Evolutionary conservation across 1,284 basidiomycete genomes (phyloP).

Genomic region (Nidula niveotomentosa): DNA sequence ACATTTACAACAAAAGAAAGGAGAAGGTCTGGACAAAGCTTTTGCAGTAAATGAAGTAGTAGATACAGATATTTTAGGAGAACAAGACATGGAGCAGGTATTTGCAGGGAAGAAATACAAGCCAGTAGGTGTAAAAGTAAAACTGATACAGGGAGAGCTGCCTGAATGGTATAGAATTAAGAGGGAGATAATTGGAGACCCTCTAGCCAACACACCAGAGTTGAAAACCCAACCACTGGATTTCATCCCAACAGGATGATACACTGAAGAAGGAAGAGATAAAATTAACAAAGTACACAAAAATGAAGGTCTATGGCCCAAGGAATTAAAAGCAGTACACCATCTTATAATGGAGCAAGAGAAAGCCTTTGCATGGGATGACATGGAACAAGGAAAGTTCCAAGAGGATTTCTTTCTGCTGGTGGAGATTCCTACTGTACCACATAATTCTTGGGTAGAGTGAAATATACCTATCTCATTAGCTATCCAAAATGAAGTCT

Average conservation of each 20-base stretch:
- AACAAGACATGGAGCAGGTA: background rate
- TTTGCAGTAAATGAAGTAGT: too few species aligned
- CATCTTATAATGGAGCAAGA: background rate
- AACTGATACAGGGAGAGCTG: background rate
- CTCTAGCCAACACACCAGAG: background rate
- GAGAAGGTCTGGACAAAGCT: too few species aligned
- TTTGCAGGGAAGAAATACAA: constrained; percentile 1
- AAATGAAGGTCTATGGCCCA: background rate
- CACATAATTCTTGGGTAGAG: background rate
- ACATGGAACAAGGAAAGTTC: background rate
- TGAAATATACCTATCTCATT: too few species aligned
- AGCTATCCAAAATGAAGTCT: too few species aligned
- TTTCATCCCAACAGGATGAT: background rate
- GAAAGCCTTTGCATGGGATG: background rate
- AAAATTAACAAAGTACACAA: too few species aligned
- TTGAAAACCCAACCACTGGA: background rate
- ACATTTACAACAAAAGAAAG: too few species aligned
- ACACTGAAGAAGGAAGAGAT: background rate
- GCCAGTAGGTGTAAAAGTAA: background rate
- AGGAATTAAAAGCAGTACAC: background rate
- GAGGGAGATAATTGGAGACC: background rate
- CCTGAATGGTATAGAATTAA: background rate
- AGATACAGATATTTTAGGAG: background rate
- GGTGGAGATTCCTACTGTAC: background rate
- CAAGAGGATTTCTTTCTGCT: background rate